Percentiles rank a stretch among this genome's conserved stretches.
phyloP scores from a whole-genome alignment of 495 filamentous ascomycete genomes.

The Friedmanniomyces endolithicus region DNA sequence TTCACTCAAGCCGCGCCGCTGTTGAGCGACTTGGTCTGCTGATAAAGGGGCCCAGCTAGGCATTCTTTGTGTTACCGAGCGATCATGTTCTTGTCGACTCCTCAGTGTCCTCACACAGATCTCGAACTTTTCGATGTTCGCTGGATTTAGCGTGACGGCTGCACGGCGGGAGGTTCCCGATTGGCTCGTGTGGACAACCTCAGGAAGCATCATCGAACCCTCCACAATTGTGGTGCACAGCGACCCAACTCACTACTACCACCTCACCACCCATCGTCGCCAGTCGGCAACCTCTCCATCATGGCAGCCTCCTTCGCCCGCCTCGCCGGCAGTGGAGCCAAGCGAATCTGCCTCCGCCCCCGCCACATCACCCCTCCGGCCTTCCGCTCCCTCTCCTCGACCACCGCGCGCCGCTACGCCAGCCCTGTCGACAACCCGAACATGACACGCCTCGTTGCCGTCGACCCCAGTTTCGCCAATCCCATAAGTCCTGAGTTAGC shows the following conservation, averaged over 20 bases:
- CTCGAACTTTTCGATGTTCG: conserved; percentile 1
- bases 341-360: conserved; percentile 47
- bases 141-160: not conserved
- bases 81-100: not conserved
- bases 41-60: conserved; percentile 8
- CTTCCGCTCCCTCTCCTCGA: conserved; percentile 54
- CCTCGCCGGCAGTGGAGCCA: conserved; percentile 45
- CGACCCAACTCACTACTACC: not conserved
- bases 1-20: conserved; percentile 10
- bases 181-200: too few relatives aligned
- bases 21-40: not conserved
- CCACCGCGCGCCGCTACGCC: conserved; percentile 51
- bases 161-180: not conserved
- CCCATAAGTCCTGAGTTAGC: conserved; percentile 39
- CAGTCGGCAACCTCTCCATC: conserved; percentile 13
- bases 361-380: conserved; percentile 18
- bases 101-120: not conserved
- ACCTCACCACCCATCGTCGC: not conserved
- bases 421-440: conserved; percentile 39
- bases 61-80: conserved; percentile 6
- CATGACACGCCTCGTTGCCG: conserved; percentile 46
- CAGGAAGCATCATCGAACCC: not conserved
- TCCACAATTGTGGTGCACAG: not conserved
- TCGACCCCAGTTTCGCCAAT: conserved; percentile 44
- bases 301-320: conserved; percentile 59